These are phyloP conservation scores for Mycosphaerella sp. DNA, from an alignment of 2,329 filamentous ascomycete genomes.

Conservation along the genomic window DNA sequence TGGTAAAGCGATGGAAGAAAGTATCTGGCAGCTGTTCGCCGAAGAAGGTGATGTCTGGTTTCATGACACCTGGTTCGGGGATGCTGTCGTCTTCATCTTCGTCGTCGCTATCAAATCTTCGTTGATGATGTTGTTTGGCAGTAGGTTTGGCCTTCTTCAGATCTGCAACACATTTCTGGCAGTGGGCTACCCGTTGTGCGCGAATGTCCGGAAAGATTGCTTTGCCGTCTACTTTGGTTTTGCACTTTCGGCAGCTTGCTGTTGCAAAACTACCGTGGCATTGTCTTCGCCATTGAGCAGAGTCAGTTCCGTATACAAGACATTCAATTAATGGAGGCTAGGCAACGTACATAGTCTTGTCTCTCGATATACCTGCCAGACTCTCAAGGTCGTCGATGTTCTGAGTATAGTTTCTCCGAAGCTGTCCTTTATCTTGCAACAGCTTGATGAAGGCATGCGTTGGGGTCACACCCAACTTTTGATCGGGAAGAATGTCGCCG, in stretches of 20 bases:
- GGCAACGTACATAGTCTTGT: slow-evolving; percentile 28
- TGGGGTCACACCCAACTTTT: slow-evolving; percentile 68
- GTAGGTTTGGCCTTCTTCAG: slow-evolving; percentile 41
- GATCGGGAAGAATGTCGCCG: slow-evolving; percentile 78
- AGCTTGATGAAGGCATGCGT: slow-evolving; percentile 92
- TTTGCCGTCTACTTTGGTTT: slow-evolving; percentile 65
- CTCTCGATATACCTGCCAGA: slow-evolving; percentile 6
- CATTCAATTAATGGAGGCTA: neutral
- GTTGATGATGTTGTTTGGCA: slow-evolving; percentile 36
- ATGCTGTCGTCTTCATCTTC: slow-evolving; percentile 58
- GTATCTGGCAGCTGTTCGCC: slow-evolving; percentile 79
- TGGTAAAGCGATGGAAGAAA: slow-evolving; percentile 74
- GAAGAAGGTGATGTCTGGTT: slow-evolving; percentile 96
- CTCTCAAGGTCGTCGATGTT: slow-evolving; percentile 76
- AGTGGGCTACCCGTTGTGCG: slow-evolving; percentile 68
- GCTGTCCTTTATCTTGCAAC: slow-evolving; percentile 78
- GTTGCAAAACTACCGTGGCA: slow-evolving; percentile 96
- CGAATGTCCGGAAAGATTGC: slow-evolving; percentile 73
- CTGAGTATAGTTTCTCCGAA: slow-evolving; percentile 95
- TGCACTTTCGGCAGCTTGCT: slow-evolving; percentile 79
- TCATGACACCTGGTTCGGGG: slow-evolving; percentile 73
- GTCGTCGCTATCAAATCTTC: slow-evolving; percentile 44
- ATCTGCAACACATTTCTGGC: slow-evolving; percentile 59
- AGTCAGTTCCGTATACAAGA: no score
- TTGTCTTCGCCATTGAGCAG: slow-evolving; percentile 43